Conservation (phyloP, 2,329 filamentous ascomycete genomes). For the Fusarium hostae region DNA sequence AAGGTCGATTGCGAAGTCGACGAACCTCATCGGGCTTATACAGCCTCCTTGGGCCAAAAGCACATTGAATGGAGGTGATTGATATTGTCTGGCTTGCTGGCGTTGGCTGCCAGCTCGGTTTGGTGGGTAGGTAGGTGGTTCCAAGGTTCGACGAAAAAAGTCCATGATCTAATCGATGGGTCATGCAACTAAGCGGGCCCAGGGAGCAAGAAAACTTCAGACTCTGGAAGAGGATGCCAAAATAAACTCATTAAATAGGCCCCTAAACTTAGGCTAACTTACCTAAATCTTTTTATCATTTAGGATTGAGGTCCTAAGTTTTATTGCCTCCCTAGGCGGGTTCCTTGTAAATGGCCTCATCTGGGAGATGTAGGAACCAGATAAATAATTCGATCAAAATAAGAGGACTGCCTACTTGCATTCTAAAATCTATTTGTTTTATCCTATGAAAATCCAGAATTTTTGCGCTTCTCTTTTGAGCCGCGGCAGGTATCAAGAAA, state of each 20-base stretch:
- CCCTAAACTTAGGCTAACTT: too few relatives aligned
- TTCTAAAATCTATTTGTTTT: neutral
- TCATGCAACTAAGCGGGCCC: conserved; percentile 48
- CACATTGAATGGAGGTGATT: conserved; percentile 36
- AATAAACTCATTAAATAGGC: too few relatives aligned
- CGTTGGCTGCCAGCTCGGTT: conserved; percentile 32
- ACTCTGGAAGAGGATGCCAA: too few relatives aligned
- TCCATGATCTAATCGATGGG: conserved; percentile 43
- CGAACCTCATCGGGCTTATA: conserved; percentile 64
- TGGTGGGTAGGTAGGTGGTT: conserved; percentile 24
- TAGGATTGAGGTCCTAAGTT: too few relatives aligned
- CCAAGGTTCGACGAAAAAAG: conserved; percentile 29
- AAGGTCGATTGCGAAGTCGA: conserved; percentile 74
- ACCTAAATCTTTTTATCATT: too few relatives aligned
- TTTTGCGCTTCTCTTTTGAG: neutral
- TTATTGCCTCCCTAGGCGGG: too few relatives aligned
- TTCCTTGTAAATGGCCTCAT: neutral
- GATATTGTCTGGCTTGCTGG: conserved; percentile 27
- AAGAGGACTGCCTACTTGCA: neutral
- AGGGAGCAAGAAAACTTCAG: too few relatives aligned
- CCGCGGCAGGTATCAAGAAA: neutral
- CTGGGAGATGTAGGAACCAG: neutral
- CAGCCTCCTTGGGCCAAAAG: conserved; percentile 38
- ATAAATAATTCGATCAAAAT: too few relatives aligned
- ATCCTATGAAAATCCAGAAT: neutral